phyloP scores from a whole-genome alignment of 305 asterid species.

The Salvia sclarea region DNA sequence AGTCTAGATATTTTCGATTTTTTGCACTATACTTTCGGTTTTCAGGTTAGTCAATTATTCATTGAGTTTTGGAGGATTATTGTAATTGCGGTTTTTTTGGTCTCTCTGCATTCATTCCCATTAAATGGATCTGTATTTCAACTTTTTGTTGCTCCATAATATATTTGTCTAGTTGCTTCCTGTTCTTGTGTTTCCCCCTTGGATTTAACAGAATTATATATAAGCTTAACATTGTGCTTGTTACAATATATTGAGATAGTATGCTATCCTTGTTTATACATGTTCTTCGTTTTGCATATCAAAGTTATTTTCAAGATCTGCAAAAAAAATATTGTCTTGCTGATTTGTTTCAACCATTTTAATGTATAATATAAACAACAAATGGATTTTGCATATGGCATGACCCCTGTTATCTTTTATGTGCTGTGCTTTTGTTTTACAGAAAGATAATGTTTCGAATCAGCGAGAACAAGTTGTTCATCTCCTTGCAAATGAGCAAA shows the following conservation, averaged over 20 bases:
- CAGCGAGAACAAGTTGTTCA: constrained; percentile 93
- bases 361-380: background rate
- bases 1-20: constrained; percentile 78
- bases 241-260: background rate
- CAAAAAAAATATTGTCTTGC: background rate
- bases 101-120: background rate
- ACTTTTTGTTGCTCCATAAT: background rate
- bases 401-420: background rate
- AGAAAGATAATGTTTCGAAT: constrained; percentile 89
- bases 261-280: background rate
- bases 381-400: constrained; percentile 7
- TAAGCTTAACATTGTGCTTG: background rate
- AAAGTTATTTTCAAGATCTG: background rate
- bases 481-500: constrained; percentile 95
- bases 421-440: constrained; percentile 37
- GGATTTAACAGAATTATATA: background rate
- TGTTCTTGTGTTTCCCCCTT: background rate
- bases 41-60: constrained; percentile 65
- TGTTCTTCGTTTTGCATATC: background rate
- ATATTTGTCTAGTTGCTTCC: constrained; percentile 16
- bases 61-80: constrained; percentile 20
- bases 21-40: constrained; percentile 81
- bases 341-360: background rate
- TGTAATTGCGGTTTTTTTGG: background rate
- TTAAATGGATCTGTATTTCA: constrained; percentile 11